Percentiles rank a stretch among this genome's conserved stretches.
These are phyloP conservation scores for Globisporangium okanoganense DNA, from an alignment of 352 stramenopile genomes.

Conservation along the genomic window DNA sequence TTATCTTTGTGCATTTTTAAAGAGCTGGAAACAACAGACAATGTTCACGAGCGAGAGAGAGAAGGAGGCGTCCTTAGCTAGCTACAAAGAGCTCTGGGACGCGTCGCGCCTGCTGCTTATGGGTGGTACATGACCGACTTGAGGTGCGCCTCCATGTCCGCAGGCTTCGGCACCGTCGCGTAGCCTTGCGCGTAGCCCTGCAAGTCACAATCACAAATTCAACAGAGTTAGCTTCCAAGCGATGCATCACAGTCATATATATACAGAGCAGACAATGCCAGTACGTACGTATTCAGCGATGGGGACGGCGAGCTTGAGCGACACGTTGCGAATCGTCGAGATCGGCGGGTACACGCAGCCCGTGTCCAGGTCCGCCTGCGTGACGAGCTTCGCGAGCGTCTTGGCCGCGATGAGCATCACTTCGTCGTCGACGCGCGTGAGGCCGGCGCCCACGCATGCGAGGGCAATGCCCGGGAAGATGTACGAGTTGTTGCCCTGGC, in stretches of 20 bases:
- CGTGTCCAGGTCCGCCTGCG: conserved; percentile 84
- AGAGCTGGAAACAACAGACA: conserved; percentile 2
- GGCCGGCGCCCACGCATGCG: conserved; percentile 84
- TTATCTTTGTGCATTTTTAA: conserved; percentile 1
- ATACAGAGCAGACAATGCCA: too few relatives aligned
- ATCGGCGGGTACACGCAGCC: conserved; percentile 94
- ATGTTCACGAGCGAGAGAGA: conserved; percentile 2
- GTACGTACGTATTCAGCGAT: conserved; percentile 64
- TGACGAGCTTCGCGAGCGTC: conserved; percentile 70
- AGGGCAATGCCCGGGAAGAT: conserved; percentile 97
- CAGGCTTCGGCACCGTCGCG: conserved; percentile 46
- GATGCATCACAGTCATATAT: neutral
- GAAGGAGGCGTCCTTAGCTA: neutral
- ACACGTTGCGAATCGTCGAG: conserved; percentile 91
- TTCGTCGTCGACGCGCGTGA: conserved; percentile 76
- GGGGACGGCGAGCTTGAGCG: conserved; percentile 89
- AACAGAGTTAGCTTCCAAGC: neutral
- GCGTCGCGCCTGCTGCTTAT: conserved; percentile 22
- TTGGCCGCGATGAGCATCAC: conserved; percentile 83
- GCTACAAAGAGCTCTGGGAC: neutral
- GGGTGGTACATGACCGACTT: conserved; percentile 69
- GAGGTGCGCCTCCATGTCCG: conserved; percentile 51
- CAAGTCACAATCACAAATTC: neutral
- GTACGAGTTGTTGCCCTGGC: conserved; percentile 96
- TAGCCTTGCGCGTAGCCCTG: conserved; percentile 60